Conservation (phyloP, 306 rosid species). For the Comarum palustre region DNA sequence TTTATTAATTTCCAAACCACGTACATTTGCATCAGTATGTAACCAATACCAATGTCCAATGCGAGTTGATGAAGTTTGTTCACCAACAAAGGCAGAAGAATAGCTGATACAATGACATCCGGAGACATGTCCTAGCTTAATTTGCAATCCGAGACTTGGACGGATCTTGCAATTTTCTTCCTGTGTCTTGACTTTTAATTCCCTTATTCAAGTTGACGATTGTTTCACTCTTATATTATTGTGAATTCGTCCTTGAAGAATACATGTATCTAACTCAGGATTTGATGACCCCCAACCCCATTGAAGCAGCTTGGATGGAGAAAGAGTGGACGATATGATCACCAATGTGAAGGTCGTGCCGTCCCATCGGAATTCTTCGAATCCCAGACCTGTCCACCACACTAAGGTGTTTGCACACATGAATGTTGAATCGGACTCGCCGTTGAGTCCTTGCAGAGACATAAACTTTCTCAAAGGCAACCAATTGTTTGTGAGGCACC, state of each 20-base stretch:
- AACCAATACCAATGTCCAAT: background rate
- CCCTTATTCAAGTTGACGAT: conserved; percentile 8
- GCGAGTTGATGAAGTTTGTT: background rate
- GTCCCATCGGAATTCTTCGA: conserved; percentile 73
- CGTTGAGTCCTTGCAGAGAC: conserved; percentile 44
- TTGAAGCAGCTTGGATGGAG: conserved; percentile 52
- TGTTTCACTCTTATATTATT: background rate
- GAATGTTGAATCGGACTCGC: conserved; percentile 51
- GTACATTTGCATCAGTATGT: background rate
- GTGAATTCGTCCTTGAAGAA: background rate
- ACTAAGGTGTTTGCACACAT: conserved; percentile 72
- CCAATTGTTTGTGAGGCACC: conserved; percentile 61
- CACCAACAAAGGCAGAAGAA: background rate
- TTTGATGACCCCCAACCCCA: conserved; percentile 48
- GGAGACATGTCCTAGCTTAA: background rate
- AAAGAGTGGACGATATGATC: conserved; percentile 48
- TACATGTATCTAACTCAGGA: conserved; percentile 30
- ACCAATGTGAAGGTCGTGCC: conserved; percentile 60
- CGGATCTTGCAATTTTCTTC: background rate
- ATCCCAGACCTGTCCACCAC: conserved; percentile 71
- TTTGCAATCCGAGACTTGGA: conserved; percentile 2
- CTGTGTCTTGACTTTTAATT: background rate
- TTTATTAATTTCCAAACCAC: background rate
- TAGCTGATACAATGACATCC: background rate
- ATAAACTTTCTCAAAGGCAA: conserved; percentile 63